Evolutionary conservation across 139 green algal species (phyloP).

Genomic region (Chlamydomonas applanata): DNA sequence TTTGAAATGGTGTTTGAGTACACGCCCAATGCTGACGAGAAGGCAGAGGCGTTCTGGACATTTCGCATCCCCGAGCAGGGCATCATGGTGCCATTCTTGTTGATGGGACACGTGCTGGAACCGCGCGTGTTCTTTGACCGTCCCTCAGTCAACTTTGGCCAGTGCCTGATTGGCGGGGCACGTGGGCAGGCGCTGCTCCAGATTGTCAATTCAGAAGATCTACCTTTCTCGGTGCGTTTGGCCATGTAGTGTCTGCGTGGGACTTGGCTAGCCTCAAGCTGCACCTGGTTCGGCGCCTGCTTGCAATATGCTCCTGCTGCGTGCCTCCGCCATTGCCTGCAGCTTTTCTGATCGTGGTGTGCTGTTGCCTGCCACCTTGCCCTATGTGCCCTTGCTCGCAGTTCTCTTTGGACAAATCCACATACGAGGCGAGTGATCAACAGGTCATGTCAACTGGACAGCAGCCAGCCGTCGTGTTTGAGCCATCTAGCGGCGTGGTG

Average conservation of each 20-base stretch:
- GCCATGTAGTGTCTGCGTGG: no score
- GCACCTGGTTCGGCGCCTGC: no score
- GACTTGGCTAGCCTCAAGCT: no score
- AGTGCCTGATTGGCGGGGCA: constrained; percentile 42
- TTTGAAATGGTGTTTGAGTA: constrained; percentile 88
- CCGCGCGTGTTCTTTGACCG: constrained; percentile 68
- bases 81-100: constrained; percentile 68
- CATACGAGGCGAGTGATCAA: constrained; percentile 61
- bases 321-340: no score
- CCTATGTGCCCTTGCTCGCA: constrained; percentile 49
- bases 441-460: constrained; percentile 45
- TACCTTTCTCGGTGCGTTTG: constrained; percentile 45
- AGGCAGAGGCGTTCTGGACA: constrained; percentile 70
- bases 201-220: constrained; percentile 70
- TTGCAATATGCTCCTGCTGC: no score
- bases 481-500: constrained; percentile 57
- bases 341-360: no score
- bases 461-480: constrained; percentile 50
- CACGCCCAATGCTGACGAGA: constrained; percentile 45
- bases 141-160: constrained; percentile 69
- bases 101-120: constrained; percentile 70
- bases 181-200: constrained; percentile 24
- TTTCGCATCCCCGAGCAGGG: constrained; percentile 73
- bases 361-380: no score
- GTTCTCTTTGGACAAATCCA: constrained; percentile 68